Evolutionary conservation across 768 basidiomycete genomes (phyloP), one percentile per base, ranked within the genome.

Genomic region (Boletales sp.): DNA sequence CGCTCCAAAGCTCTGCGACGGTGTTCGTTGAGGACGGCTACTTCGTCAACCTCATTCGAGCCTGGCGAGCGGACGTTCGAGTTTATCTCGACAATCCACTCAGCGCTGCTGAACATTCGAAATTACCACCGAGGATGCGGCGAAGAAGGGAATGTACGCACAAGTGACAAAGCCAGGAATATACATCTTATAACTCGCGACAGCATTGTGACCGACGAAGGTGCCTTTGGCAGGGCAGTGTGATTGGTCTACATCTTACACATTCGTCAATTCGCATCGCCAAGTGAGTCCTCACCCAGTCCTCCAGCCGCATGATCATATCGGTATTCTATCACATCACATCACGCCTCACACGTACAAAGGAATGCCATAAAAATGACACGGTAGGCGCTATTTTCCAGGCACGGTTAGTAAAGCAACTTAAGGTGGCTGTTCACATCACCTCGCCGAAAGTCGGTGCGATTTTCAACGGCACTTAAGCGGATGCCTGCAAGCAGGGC

Each of bases 1-100:
- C 91, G 87, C 28, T 82, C 78, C 49, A 96, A 75, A 47, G 91
- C 90, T 41, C 80, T 80, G 32, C 86, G 78, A 52, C 93, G 82
- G 41, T 80, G 80, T 62, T 87, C 81, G 58, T 87, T 84, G 32
- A 89, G 76, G 25, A 57, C 63, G 9, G 34, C 33, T 8, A 65
- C 43, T 17, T 50, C 38, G n/a, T 41, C 25, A 17, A 31, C 25
- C 8, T 31, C 43, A 19, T 44, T 37, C 25, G 5, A 4, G 46
- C 44, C 28, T 12, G 8, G 49, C 21, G 48, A 44, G 15, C 14
- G 38, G 43, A 37, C 31, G 17, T 30, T 37, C 25, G 48, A 47
- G 46, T 12, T 13, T 10, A 30, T 35, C 32, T 46, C 56, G 36
- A 33, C 25, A 35, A 35, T 34, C 40, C 41, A 35, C 35, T 40